A percentile compares a stretch with the other conserved stretches of the same genome.
Evolutionary conservation across 2,329 filamentous ascomycete genomes (phyloP).

Genomic region (Trichoderma semiorbis): DNA sequence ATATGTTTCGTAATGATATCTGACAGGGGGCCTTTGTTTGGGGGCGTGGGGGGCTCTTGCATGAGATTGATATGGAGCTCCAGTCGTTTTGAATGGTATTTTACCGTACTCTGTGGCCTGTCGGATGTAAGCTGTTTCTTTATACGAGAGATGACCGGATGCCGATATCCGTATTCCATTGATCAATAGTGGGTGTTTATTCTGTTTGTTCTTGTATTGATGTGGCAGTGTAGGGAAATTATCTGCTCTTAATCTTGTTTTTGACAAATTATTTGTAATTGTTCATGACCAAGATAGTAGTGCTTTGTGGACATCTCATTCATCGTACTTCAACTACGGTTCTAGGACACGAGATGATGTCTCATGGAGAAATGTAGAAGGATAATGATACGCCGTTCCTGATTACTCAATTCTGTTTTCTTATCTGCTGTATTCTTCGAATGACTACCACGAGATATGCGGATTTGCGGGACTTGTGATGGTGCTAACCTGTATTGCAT

Average conservation of each 20-base stretch:
- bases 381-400: background rate
- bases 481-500: background rate
- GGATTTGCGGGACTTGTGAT: background rate
- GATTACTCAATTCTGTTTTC: background rate
- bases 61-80: background rate
- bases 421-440: background rate
- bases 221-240: background rate
- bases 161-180: background rate
- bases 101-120: too few relatives aligned
- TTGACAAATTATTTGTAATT: background rate
- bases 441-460: background rate
- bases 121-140: background rate
- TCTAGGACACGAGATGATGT: background rate
- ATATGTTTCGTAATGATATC: background rate
- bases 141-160: background rate
- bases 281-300: background rate
- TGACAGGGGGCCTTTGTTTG: background rate
- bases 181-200: background rate
- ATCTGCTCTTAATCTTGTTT: background rate
- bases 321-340: background rate
- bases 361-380: background rate
- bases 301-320: background rate
- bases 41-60: background rate
- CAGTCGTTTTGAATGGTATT: too few relatives aligned
- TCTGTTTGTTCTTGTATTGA: background rate